Evolutionary conservation across 805 yeast genomes (phyloP), one percentile per base, ranked within the genome.

Genomic region (Ogataea kodamae): DNA sequence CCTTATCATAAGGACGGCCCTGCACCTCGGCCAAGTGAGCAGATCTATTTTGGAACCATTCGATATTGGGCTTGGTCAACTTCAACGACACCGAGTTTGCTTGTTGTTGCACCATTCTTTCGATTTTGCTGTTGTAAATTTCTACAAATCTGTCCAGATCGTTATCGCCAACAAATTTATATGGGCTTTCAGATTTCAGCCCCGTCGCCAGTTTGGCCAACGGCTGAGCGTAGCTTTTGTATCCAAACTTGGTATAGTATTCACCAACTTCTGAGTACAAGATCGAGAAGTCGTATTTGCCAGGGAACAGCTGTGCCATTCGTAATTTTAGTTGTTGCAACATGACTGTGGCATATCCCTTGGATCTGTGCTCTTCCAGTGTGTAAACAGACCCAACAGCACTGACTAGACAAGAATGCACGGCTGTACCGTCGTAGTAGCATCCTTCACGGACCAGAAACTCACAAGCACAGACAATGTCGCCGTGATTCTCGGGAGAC

Each of bases 201-300:
- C 16, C 36, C 5, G 16, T 34, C 4, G 12, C 18, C 28, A 33
- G 32, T 15, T 39, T 30, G 11, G 49, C 39, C 4, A 48, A 19
- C 5, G 56, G 52, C 9, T 49, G 47, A 25, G 42, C 42, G 22
- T 36, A 34, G 22, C 47, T 43, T 18, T 53, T 60, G 50, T 72
- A 82, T 0, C 89, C 95, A 43, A 80, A 74, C 42, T 66, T 62
- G 22, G 66, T 61, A 55, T 87, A 87, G 46, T 70, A 84, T 19
- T 67, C 70, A 10, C 83, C 90, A 13, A 83, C 75, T 30, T 80
- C 92, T 42, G 90, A 80, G 67, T 84, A 85, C 32, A 86, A 65
- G 24, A 65, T 63, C 22, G 68, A 55, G 19, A 65, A 55, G 17
- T 54, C 54, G 19, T 55, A 27, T 3, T 56, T 41, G 15, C 60